These are phyloP conservation scores for Colletotrichum magnum DNA, from an alignment of 2,329 filamentous ascomycete species.

Conservation along the genomic window DNA sequence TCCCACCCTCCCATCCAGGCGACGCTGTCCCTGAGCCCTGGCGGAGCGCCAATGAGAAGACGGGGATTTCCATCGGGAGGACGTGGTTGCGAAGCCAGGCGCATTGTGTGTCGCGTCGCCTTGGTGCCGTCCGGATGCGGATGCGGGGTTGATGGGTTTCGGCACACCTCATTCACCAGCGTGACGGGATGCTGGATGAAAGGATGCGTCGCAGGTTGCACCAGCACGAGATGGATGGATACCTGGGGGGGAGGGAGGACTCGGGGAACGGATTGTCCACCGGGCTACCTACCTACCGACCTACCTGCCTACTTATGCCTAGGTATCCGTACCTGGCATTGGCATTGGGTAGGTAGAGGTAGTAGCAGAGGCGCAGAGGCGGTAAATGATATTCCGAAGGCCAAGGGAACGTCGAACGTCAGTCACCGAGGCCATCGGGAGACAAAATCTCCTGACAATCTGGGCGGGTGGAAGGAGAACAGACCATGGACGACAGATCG, in stretches of 20 bases:
- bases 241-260: slow-evolving; percentile 21
- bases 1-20: slow-evolving; percentile 37
- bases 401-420: slow-evolving; percentile 1
- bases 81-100: slow-evolving; percentile 33
- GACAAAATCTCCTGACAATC: slow-evolving; percentile 32
- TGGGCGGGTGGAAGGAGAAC: slow-evolving; percentile 1
- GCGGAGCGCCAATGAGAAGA: slow-evolving; percentile 27
- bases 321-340: not conserved
- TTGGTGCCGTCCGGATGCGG: slow-evolving; percentile 39
- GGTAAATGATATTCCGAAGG: slow-evolving; percentile 11
- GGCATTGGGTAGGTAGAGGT: not conserved
- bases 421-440: slow-evolving; percentile 21
- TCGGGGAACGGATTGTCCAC: slow-evolving; percentile 18
- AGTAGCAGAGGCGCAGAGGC: not conserved
- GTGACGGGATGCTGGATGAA: slow-evolving; percentile 20
- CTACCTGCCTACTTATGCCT: not conserved
- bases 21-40: slow-evolving; percentile 28
- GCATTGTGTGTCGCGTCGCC: slow-evolving; percentile 38
- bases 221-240: slow-evolving; percentile 13
- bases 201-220: not conserved
- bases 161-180: slow-evolving; percentile 38
- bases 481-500: not conserved
- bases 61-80: slow-evolving; percentile 13
- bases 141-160: slow-evolving; percentile 38
- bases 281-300: no score